phyloP scores from a whole-genome alignment of 257 asterid species.

The Solanum commersonii region DNA sequence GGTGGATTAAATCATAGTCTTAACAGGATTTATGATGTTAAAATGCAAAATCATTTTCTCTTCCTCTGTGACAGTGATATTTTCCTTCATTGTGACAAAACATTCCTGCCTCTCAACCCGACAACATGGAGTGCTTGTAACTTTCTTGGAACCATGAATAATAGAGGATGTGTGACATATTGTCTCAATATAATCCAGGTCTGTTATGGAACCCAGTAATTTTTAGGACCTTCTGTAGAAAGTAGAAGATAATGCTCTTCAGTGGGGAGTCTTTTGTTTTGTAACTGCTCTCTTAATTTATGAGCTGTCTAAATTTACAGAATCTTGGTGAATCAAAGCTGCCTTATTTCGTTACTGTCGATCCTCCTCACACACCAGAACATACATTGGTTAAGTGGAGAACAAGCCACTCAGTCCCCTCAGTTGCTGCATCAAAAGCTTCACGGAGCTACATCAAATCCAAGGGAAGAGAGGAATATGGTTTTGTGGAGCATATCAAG shows the following conservation, averaged over 20 bases:
- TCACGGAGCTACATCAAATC: conserved; percentile 51
- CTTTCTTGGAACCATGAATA: conserved; percentile 46
- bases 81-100: conserved; percentile 59
- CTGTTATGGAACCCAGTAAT: neutral
- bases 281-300: neutral
- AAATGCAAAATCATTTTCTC: neutral
- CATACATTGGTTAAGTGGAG: conserved; percentile 64
- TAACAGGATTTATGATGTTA: neutral
- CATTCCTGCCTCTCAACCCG: conserved; percentile 52
- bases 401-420: conserved; percentile 84
- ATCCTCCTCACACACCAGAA: conserved; percentile 64
- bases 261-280: neutral
- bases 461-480: conserved; percentile 89
- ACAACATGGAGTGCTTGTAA: conserved; percentile 75
- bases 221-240: neutral
- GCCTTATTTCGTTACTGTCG: conserved; percentile 69
- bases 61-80: conserved; percentile 48
- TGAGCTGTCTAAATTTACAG: conserved; percentile 20
- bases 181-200: conserved; percentile 80
- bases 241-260: neutral
- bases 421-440: conserved; percentile 84
- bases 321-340: conserved; percentile 45
- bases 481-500: conserved; percentile 96
- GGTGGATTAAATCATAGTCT: neutral
- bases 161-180: conserved; percentile 48